Evolutionary conservation across 768 basidiomycete genomes (phyloP).

Genomic region (Amanita molliuscula): DNA sequence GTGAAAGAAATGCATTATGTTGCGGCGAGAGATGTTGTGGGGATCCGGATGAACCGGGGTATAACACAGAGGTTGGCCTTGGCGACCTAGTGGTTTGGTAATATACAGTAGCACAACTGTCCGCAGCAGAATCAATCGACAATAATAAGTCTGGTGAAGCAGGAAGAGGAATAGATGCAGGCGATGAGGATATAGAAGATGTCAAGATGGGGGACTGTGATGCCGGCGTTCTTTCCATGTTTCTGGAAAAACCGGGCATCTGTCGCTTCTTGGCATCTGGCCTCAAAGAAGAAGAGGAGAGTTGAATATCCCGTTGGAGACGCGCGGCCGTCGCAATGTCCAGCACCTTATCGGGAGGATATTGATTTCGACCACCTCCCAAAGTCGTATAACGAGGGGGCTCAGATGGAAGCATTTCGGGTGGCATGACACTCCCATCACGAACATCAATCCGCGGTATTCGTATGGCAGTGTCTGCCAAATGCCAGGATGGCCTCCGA

Average conservation of each 20-base stretch:
- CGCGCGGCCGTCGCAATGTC: constrained; percentile 9
- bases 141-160: constrained; percentile 37
- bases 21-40: constrained; percentile 17
- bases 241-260: constrained; percentile 23
- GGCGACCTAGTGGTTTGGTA: constrained; percentile 53
- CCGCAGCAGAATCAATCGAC: constrained; percentile 5
- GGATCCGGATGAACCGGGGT: constrained; percentile 29
- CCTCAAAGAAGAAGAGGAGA: constrained; percentile 14
- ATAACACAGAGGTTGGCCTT: constrained; percentile 30
- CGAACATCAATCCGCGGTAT: constrained; percentile 22
- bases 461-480: constrained; percentile 18
- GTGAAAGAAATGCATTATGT: constrained; percentile 22
- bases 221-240: constrained; percentile 19
- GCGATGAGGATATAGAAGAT: constrained; percentile 27
- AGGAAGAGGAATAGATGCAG: constrained; percentile 31
- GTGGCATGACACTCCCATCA: background rate
- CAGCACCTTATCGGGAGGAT: constrained; percentile 21
- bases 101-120: constrained; percentile 41
- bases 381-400: background rate
- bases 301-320: background rate
- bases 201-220: constrained; percentile 19
- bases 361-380: background rate
- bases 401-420: background rate
- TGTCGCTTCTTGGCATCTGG: constrained; percentile 32
- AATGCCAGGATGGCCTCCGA: constrained; percentile 42